Conservation (phyloP, 352 stramenopile genomes). For the Phytophthora foliorum region DNA sequence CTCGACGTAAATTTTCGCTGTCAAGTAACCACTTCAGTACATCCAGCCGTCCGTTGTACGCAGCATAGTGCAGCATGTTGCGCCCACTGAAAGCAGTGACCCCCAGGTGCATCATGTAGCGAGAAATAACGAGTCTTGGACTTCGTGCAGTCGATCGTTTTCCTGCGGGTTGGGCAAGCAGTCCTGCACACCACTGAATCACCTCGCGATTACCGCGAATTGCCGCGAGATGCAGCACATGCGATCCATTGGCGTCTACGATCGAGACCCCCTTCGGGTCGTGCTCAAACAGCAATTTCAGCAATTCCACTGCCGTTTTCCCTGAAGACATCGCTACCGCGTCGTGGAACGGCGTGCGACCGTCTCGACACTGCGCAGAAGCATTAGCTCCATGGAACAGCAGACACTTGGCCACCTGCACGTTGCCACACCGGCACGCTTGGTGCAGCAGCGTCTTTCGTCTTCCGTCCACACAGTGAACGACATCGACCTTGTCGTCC, state of each 20-base stretch:
- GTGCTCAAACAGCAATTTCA: conserved; percentile 64
- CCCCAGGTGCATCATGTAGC: conserved; percentile 38
- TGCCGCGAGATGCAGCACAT: conserved; percentile 71
- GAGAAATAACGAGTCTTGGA: background rate
- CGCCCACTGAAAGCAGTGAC: conserved; percentile 71
- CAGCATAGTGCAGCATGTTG: conserved; percentile 76
- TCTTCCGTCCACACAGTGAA: conserved; percentile 56
- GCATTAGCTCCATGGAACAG: conserved; percentile 61
- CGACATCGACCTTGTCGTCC: conserved; percentile 40
- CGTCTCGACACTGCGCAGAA: conserved; percentile 53
- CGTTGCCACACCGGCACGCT: conserved; percentile 59
- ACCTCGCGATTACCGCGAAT: conserved; percentile 74
- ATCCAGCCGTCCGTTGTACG: conserved; percentile 63
- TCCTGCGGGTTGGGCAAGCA: conserved; percentile 5
- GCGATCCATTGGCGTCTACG: conserved; percentile 68
- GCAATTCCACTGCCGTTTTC: conserved; percentile 42
- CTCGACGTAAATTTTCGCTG: conserved; percentile 29
- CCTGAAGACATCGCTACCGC: conserved; percentile 43
- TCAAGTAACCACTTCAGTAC: conserved; percentile 64
- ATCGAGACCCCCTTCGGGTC: conserved; percentile 51
- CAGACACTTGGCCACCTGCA: conserved; percentile 63
- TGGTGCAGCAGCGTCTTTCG: conserved; percentile 76
- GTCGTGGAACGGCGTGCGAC: conserved; percentile 71
- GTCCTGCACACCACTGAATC: conserved; percentile 59
- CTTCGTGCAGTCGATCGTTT: conserved; percentile 1